phyloP scores from a whole-genome alignment of 768 basidiomycete species.

The Mycena alexandri region DNA sequence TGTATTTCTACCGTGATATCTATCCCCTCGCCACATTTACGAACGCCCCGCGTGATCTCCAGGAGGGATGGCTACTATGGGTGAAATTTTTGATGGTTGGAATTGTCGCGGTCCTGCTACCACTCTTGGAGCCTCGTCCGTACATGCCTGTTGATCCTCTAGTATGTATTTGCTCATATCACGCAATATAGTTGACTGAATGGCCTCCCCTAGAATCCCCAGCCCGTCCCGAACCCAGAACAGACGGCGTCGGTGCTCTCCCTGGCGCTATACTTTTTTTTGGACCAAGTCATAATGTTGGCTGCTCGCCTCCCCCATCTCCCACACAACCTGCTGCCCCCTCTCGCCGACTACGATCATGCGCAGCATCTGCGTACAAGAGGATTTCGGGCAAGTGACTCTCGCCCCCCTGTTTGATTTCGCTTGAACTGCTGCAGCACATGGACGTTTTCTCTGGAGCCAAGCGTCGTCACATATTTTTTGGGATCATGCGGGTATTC shows the following conservation, averaged over 20 bases:
- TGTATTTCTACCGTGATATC: constrained; percentile 69
- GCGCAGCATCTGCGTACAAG: constrained; percentile 41
- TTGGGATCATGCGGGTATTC: constrained; percentile 45
- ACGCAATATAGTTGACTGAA: neutral
- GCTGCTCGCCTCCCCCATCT: constrained; percentile 59
- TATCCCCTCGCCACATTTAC: constrained; percentile 69
- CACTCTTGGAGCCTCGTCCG: constrained; percentile 65
- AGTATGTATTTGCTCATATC: constrained; percentile 34
- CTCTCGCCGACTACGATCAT: constrained; percentile 70
- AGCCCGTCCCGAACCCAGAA: constrained; percentile 52
- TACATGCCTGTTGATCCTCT: constrained; percentile 70
- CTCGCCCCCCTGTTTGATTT: constrained; percentile 33
- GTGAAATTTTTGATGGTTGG: constrained; percentile 60
- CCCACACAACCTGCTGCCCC: constrained; percentile 65
- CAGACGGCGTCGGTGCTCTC: constrained; percentile 64
- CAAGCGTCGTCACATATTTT: constrained; percentile 50
- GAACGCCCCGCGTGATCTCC: constrained; percentile 58
- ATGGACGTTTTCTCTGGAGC: constrained; percentile 40
- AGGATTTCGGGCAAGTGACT: constrained; percentile 45
- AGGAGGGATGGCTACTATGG: constrained; percentile 67
- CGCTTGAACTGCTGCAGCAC: constrained; percentile 2
- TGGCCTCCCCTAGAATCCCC: constrained; percentile 44
- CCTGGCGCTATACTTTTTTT: constrained; percentile 59
- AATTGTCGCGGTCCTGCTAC: constrained; percentile 60
- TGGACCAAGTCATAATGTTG: constrained; percentile 63